phyloP scores from a whole-genome alignment of 768 basidiomycete genomes.

The Pholiota microspora region DNA sequence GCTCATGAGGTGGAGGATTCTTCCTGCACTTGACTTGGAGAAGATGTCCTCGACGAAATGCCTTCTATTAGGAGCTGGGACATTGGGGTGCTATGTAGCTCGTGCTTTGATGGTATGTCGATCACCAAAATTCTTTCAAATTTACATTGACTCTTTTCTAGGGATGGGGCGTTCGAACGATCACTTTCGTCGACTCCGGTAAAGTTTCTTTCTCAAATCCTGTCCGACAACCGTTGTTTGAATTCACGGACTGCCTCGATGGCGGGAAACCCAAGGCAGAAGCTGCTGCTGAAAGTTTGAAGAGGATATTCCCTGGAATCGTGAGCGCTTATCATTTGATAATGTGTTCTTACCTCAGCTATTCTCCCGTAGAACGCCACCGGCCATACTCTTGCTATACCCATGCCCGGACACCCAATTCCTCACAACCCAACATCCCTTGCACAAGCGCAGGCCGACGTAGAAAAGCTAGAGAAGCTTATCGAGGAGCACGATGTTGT shows the following conservation, averaged over 20 bases:
- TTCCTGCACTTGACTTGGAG: constrained; percentile 87
- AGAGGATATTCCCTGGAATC: constrained; percentile 90
- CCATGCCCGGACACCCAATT: constrained; percentile 98
- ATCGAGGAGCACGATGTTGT: constrained; percentile 87
- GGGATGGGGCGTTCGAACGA: constrained; percentile 96
- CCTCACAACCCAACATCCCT: constrained; percentile 48
- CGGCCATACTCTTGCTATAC: constrained; percentile 78
- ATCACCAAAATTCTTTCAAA: neutral
- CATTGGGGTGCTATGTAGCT: constrained; percentile 94
- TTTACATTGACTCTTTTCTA: constrained; percentile 25
- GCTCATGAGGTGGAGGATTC: constrained; percentile 96
- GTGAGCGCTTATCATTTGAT: constrained; percentile 46
- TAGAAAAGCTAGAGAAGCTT: constrained; percentile 70
- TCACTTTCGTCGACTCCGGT: constrained; percentile 90
- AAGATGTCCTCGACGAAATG: constrained; percentile 79
- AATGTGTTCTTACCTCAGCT: neutral
- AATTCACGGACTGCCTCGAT: constrained; percentile 88
- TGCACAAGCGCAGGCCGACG: constrained; percentile 61
- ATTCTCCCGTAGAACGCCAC: constrained; percentile 70
- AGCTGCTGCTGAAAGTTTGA: constrained; percentile 81
- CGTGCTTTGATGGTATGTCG: constrained; percentile 79
- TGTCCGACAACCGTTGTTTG: constrained; percentile 94
- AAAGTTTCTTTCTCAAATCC: constrained; percentile 97
- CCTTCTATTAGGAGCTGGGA: constrained; percentile 91
- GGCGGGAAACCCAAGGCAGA: constrained; percentile 95